phyloP scores from a whole-genome alignment of 306 rosid species.

The Astragalus membranaceus region DNA sequence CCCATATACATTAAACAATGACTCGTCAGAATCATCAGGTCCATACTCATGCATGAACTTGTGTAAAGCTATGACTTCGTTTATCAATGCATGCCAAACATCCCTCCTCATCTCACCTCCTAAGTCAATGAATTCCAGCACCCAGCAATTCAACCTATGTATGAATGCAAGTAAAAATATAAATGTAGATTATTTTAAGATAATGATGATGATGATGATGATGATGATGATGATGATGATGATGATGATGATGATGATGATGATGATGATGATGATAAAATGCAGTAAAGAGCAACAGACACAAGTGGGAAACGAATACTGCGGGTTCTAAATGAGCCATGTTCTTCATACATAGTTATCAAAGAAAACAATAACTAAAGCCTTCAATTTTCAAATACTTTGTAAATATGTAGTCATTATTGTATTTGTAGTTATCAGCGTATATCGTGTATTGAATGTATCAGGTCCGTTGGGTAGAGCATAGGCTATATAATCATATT shows the following conservation, averaged over 20 bases:
- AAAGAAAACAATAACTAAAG: not conserved
- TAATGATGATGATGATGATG: slow-evolving; percentile 1
- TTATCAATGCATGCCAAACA: slow-evolving; percentile 80
- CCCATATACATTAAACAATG: slow-evolving; percentile 57
- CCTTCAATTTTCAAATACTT: no score
- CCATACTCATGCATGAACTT: slow-evolving; percentile 65
- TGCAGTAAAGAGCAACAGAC: not conserved
- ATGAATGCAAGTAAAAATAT: slow-evolving; percentile 18
- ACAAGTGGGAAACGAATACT: not conserved
- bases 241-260: slow-evolving; percentile 1
- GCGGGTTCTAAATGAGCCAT: not conserved
- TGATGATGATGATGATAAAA: slow-evolving; percentile 10
- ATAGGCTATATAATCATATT: no score
- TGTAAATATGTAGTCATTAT: no score
- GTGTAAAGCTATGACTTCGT: slow-evolving; percentile 75
- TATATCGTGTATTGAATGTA: no score
- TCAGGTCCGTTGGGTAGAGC: no score
- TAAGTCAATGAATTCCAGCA: slow-evolving; percentile 88
- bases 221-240: slow-evolving; percentile 1
- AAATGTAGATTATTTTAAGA: not conserved
- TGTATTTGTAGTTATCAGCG: no score
- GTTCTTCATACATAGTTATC: not conserved
- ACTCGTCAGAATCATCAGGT: slow-evolving; percentile 67
- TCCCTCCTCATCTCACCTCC: slow-evolving; percentile 99
- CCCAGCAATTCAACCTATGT: slow-evolving; percentile 58